Percentiles rank a stretch among this genome's conserved stretches.
phyloP scores from a whole-genome alignment of 345 rosid genomes.

The Acer saccharum region DNA sequence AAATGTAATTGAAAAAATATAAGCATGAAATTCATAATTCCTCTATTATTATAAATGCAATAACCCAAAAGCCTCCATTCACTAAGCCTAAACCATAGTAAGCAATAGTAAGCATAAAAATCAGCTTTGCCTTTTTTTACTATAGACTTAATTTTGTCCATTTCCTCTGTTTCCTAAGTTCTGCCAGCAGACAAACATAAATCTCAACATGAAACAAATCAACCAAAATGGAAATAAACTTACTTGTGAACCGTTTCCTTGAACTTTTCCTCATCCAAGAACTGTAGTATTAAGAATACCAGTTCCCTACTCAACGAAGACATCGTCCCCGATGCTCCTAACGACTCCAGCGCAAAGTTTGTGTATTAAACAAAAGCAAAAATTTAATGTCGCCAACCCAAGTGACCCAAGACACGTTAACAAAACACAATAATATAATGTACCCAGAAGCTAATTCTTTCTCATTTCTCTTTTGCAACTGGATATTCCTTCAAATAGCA shows the following conservation, averaged over 20 bases:
- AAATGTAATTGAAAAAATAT: not conserved
- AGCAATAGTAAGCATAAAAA: not conserved
- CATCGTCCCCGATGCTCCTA: conserved; percentile 53
- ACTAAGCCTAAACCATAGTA: not conserved
- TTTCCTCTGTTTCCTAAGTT: not conserved
- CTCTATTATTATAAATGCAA: not conserved
- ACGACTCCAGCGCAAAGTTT: conserved; percentile 48
- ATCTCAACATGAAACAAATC: not conserved
- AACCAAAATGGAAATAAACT: conserved; percentile 24
- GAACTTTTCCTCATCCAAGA: conserved; percentile 64
- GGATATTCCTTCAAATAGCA: conserved; percentile 3
- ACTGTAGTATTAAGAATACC: conserved; percentile 65
- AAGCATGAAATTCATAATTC: conserved; percentile 1
- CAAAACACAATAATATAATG: conserved; percentile 9
- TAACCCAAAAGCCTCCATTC: not conserved
- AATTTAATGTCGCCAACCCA: conserved; percentile 16
- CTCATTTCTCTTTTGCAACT: conserved; percentile 11
- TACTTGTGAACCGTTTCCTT: conserved; percentile 67
- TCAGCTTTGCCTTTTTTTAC: conserved; percentile 6
- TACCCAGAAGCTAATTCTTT: conserved; percentile 14
- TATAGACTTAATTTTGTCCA: not conserved
- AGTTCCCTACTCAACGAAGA: conserved; percentile 71
- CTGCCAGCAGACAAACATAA: conserved; percentile 1
- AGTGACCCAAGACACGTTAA: conserved; percentile 8
- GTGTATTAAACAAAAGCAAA: conserved; percentile 7